phyloP scores from a whole-genome alignment of 148 eudicot genomes.

The Polygonum aviculare region DNA sequence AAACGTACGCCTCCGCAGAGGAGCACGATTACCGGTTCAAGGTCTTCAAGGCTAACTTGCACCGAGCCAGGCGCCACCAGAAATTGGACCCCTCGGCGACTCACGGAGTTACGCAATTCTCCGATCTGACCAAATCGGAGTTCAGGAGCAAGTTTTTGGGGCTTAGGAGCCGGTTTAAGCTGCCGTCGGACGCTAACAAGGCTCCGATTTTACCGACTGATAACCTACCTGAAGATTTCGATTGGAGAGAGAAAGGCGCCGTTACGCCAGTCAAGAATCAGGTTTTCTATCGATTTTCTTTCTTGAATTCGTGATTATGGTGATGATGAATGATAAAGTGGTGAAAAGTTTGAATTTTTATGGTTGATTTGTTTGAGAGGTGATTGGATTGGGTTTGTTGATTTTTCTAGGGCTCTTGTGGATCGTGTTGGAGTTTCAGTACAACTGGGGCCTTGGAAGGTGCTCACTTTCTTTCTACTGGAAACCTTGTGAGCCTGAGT shows the following conservation, averaged over 20 bases:
- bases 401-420: slow-evolving; percentile 8
- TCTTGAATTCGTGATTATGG: neutral
- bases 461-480: slow-evolving; percentile 9
- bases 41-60: slow-evolving; percentile 40
- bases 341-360: neutral
- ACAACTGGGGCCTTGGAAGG: slow-evolving; percentile 15
- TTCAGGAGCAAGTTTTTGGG: slow-evolving; percentile 33
- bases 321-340: neutral
- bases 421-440: slow-evolving; percentile 16
- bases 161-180: neutral
- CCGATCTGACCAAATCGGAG: slow-evolving; percentile 42
- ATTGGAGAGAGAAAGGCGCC: slow-evolving; percentile 53
- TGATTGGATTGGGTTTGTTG: neutral
- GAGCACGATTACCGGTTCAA: slow-evolving; percentile 49
- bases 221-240: slow-evolving; percentile 33
- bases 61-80: slow-evolving; percentile 40
- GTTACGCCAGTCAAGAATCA: slow-evolving; percentile 47
- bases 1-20: slow-evolving; percentile 29
- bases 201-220: slow-evolving; percentile 34
- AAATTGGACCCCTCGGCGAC: slow-evolving; percentile 38
- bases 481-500: slow-evolving; percentile 12
- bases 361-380: neutral
- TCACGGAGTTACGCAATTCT: slow-evolving; percentile 57
- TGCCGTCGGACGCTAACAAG: neutral
- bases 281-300: slow-evolving; percentile 13